Evolutionary conservation across 2,329 filamentous ascomycete genomes (phyloP).

Genomic region (Colletotrichum sp.): DNA sequence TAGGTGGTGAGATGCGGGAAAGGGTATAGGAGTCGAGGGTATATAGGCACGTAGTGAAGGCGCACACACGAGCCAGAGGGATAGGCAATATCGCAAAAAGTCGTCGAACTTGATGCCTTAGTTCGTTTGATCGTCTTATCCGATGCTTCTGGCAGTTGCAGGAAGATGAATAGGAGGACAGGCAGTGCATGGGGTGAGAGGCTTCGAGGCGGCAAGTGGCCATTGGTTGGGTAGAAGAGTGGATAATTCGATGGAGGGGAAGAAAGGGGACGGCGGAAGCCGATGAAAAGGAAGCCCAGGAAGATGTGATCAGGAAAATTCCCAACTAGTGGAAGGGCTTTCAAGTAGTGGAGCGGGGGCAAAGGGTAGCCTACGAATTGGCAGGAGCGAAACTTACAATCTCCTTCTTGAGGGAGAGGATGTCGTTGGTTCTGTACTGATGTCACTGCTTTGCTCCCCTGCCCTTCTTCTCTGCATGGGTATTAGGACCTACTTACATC

Average conservation of each 20-base stretch:
- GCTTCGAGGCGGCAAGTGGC: not conserved
- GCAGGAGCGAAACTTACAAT: constrained; percentile 21
- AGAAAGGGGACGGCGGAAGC: not conserved
- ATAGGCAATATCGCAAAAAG: not conserved
- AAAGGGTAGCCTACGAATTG: not conserved
- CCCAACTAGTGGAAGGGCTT: not conserved
- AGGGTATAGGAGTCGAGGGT: not conserved
- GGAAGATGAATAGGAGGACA: not conserved
- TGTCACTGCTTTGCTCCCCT: not conserved
- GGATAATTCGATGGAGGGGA: not conserved
- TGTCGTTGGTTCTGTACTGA: constrained; percentile 28
- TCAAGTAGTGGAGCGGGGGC: not conserved
- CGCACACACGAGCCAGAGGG: not conserved
- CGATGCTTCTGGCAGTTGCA: not conserved
- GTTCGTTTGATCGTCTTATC: not conserved
- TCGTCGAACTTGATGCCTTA: not conserved
- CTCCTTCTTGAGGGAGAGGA: constrained; percentile 38
- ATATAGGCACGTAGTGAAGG: not conserved
- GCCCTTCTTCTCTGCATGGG: not conserved
- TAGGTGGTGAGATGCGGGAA: not conserved
- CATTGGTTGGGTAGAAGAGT: not conserved
- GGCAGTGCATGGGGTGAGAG: not conserved
- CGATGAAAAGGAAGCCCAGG: not conserved
- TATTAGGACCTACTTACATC: constrained; percentile 10
- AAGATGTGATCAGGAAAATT: not conserved